Evolutionary conservation across 495 filamentous ascomycete genomes (phyloP), one percentile per base, ranked within the genome.

Genomic region (Stereocaulon alpinum): DNA sequence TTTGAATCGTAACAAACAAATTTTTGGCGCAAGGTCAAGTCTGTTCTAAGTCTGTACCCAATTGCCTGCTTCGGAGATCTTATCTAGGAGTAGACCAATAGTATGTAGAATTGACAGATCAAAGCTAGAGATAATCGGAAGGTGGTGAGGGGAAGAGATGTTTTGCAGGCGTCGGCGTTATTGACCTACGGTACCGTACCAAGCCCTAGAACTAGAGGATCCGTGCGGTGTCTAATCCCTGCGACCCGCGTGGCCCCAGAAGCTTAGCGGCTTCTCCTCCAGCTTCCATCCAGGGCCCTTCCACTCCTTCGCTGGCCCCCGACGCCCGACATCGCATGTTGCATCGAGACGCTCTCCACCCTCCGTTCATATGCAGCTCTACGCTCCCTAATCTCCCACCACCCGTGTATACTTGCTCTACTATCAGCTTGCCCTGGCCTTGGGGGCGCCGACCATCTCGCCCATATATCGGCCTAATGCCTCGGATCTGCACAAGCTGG

Each of bases 401-500:
- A 15, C 4, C 34, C 49, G 49, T 52, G 49, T 52, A 52, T 52
- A 52, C 49, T 52, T 52, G 49, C 49, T 34, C 30, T 37, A 12
- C 49, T 18, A 6, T 18, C 47, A 17, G 17, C n/a, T 32, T 52
- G 6, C 34, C 34, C 7, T 37, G 34, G 7, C 34, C 34, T 52
- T 37, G 49, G 49, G 49, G 49, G 49, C 49, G 27, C 29, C 29
- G 49, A 52, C 18, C 7, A 52, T 32, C 49, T 52, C 49, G 49
- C 34, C 20, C 18, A 52, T 20, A 32, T 20, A 17, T 52, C 49
- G 29, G 49, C 30, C 49, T 52, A 52, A 52, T 52, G 49, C 49
- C 49, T 52, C 29, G 49, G 49, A 37, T 52, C 49, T 52, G 34
- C 49, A 52, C 34, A 52, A 52, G 49, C 49, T 52, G 49, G 49